Conservation (phyloP, 148 eudicot species). For the Chenopodium album region DNA sequence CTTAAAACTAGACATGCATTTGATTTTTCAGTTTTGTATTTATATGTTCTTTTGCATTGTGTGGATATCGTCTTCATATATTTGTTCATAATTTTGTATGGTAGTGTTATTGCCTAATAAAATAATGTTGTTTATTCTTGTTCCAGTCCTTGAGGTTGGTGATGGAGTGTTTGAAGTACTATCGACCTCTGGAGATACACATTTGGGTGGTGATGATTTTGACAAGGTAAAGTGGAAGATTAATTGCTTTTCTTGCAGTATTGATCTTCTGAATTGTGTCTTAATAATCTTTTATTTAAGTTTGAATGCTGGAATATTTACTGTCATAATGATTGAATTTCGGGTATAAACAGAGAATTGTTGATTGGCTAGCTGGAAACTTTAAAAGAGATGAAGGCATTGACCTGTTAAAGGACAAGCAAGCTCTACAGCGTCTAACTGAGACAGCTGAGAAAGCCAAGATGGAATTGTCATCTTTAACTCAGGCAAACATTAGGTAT, state of each 20-base stretch:
- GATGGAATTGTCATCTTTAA: conserved; percentile 92
- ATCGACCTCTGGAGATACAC: conserved; percentile 97
- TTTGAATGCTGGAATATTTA: neutral
- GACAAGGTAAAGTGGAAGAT: conserved; percentile 60
- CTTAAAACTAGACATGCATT: neutral
- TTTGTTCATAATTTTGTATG: neutral
- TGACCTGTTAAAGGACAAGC: conserved; percentile 93
- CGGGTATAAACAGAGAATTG: conserved; percentile 63
- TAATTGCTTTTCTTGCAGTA: neutral
- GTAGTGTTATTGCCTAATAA: neutral
- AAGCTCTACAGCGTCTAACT: conserved; percentile 93
- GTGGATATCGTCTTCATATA: too few relatives aligned
- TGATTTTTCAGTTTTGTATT: neutral
- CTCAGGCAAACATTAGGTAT: conserved; percentile 88
- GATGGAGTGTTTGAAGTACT: conserved; percentile 99
- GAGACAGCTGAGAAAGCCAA: conserved; percentile 99
- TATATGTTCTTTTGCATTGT: too few relatives aligned
- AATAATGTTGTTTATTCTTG: neutral
- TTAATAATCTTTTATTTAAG: neutral
- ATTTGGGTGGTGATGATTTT: conserved; percentile 98
- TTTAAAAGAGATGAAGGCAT: conserved; percentile 92
- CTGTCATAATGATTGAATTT: neutral
- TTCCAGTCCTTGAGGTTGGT: conserved; percentile 92
- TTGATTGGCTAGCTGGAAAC: conserved; percentile 84
- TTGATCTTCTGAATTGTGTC: neutral